Evolutionary conservation across 345 rosid genomes (phyloP), one percentile per base, ranked within the genome.

Genomic region (Lumnitzera racemosa): DNA sequence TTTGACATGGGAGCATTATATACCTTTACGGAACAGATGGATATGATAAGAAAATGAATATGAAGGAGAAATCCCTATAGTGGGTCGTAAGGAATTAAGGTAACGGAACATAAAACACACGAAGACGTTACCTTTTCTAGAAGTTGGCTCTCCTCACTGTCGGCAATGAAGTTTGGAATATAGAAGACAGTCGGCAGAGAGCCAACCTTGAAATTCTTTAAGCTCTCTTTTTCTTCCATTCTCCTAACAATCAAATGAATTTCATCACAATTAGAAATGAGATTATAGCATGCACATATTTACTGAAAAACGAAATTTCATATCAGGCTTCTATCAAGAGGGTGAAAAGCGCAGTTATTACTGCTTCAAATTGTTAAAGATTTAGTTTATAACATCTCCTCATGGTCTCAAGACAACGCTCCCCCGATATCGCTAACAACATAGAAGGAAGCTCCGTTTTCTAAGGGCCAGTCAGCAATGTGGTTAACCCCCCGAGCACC

Each of bases 1-100:
- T 84, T 87, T 43, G 95, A 80, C 25, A 56, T 49, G 56, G 99
- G 91, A 53, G 85, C 83, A 62, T 77, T 84, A 70, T 85, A 67
- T 49, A 86, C 83, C 97, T 83, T 69, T 36, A 62, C 48, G 53
- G 10, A 4, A 53, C 47, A 20, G 55, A 49, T 49, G 49, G 46
- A 24, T 48, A 64, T 7, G 13, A 24, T 36, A 3, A 51, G 10
- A 46, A 6, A 25, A 47, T 51, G 47, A 3, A 29, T 13, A 52
- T 46, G 13, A 41, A 49, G 4, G 2, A 3, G 49, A 41, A 47
- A 4, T 13, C 58, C 7, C 43, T 29, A 49, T 36, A 62, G 47
- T 5, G 13, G 31, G 57, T 41, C 27, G 12, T 24, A 56, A 12
- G 52, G 46, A 6, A 24, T 14, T 31, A 57, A 23, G 49, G 15